These are phyloP conservation scores for Globisporangium echinulatum DNA, from an alignment of 352 stramenopile genomes.

Conservation along the genomic window DNA sequence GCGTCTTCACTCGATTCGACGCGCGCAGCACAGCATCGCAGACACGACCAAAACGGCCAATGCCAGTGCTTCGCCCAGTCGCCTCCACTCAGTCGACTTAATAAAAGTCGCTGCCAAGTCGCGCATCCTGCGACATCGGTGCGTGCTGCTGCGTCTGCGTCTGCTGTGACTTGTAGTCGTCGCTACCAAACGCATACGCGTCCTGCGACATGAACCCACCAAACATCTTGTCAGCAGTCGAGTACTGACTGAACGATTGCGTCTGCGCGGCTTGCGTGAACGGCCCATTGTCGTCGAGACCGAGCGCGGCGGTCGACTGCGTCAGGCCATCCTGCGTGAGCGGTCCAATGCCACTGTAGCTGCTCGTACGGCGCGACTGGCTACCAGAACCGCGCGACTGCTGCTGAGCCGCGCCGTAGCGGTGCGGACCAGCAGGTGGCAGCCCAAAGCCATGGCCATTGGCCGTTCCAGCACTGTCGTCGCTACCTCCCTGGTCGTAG, in stretches of 20 bases:
- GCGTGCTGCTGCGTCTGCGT: constrained; percentile 26
- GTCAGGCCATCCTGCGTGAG: constrained; percentile 75
- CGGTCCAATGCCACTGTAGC: constrained; percentile 36
- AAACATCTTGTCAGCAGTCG: constrained; percentile 10
- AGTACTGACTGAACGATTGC: constrained; percentile 83
- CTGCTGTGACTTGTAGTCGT: constrained; percentile 65
- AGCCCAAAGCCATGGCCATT: constrained; percentile 21
- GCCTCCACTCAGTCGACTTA: constrained; percentile 15
- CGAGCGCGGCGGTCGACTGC: constrained; percentile 50
- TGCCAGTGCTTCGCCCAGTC: too few species aligned
- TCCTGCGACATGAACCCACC: constrained; percentile 54
- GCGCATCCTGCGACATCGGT: constrained; percentile 36
- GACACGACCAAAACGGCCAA: too few species aligned
- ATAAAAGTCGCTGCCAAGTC: constrained; percentile 62
- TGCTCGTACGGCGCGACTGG: constrained; percentile 12
- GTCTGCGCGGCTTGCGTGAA: constrained; percentile 80
- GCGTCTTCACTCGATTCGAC: too few species aligned
- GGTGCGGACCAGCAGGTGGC: constrained; percentile 30
- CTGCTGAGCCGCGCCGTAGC: constrained; percentile 15
- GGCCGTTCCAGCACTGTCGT: constrained; percentile 3
- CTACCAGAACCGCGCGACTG: not conserved
- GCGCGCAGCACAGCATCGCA: too few species aligned
- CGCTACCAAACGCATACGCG: constrained; percentile 55
- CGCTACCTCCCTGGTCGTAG: constrained; percentile 48
- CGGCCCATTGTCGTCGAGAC: constrained; percentile 41